Evolutionary conservation across 2,329 filamentous ascomycete genomes (phyloP).

Genomic region (Akanthomyces muscarius): DNA sequence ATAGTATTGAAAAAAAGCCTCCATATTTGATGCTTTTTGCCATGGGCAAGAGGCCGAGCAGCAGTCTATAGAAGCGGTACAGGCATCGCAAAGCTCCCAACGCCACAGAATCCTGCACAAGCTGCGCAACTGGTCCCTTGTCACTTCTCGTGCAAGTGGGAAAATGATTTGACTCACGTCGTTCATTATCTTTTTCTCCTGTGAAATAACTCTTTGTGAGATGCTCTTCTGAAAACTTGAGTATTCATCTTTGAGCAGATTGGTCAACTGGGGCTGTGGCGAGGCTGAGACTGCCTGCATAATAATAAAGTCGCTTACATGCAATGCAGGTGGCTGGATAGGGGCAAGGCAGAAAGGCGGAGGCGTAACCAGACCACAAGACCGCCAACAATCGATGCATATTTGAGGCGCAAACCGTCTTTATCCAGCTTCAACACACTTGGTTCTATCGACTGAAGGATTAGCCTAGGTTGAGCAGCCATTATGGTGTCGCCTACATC

Average conservation of each 20-base stretch:
- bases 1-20: slow-evolving; percentile 16
- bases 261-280: background rate
- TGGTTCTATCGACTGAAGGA: too few species aligned
- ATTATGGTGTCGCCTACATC: background rate
- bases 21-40: background rate
- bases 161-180: background rate
- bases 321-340: background rate
- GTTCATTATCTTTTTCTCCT: background rate
- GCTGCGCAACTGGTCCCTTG: background rate
- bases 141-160: background rate
- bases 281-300: background rate
- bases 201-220: background rate
- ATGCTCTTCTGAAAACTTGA: too few species aligned
- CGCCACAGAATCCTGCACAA: slow-evolving; percentile 3
- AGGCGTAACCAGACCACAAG: background rate
- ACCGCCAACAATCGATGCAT: background rate
- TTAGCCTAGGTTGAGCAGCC: too few species aligned
- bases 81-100: slow-evolving; percentile 12
- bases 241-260: background rate
- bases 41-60: slow-evolving; percentile 1
- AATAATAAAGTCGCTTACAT: background rate
- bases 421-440: background rate
- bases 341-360: background rate
- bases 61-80: background rate
- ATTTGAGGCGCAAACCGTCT: background rate